These are phyloP conservation scores for Eucalyptus virginea DNA, from an alignment of 345 rosid genomes.

Conservation along the genomic window DNA sequence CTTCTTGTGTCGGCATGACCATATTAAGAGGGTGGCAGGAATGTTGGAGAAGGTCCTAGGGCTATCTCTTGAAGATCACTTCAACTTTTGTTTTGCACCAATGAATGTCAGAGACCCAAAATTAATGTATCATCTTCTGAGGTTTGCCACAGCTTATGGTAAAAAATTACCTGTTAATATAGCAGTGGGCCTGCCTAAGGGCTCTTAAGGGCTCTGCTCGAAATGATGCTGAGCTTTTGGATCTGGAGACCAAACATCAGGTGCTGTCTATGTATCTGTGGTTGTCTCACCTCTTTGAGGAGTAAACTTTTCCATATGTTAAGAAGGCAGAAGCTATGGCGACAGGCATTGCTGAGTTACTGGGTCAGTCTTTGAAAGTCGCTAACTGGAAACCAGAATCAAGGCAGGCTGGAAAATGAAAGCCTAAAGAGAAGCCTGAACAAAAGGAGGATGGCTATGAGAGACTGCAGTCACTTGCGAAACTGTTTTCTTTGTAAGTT, in stretches of 20 bases:
- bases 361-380: slow-evolving; percentile 62
- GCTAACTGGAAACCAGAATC: slow-evolving; percentile 74
- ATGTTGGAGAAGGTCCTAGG: slow-evolving; percentile 80
- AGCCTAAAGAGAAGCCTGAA: slow-evolving; percentile 15
- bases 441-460: slow-evolving; percentile 30
- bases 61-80: slow-evolving; percentile 75
- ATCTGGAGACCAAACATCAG: slow-evolving; percentile 77
- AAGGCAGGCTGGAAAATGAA: slow-evolving; percentile 29
- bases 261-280: slow-evolving; percentile 84
- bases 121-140: slow-evolving; percentile 75
- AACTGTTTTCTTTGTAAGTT: slow-evolving; percentile 24
- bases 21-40: slow-evolving; percentile 83
- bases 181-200: slow-evolving; percentile 87
- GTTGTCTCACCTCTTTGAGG: slow-evolving; percentile 69
- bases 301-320: slow-evolving; percentile 59
- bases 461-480: slow-evolving; percentile 51
- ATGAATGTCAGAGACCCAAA: slow-evolving; percentile 82
- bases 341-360: slow-evolving; percentile 50
- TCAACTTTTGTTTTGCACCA: slow-evolving; percentile 92
- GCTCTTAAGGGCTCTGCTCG: slow-evolving; percentile 65
- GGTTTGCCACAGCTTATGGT: slow-evolving; percentile 62
- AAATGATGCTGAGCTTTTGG: slow-evolving; percentile 69
- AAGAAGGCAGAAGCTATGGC: slow-evolving; percentile 86
- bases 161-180: slow-evolving; percentile 53
- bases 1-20: slow-evolving; percentile 72